A percentile compares a stretch with the other conserved stretches of the same genome.
Conservation (phyloP, 148 eudicot genomes). For the Gaultheria prostrata region DNA sequence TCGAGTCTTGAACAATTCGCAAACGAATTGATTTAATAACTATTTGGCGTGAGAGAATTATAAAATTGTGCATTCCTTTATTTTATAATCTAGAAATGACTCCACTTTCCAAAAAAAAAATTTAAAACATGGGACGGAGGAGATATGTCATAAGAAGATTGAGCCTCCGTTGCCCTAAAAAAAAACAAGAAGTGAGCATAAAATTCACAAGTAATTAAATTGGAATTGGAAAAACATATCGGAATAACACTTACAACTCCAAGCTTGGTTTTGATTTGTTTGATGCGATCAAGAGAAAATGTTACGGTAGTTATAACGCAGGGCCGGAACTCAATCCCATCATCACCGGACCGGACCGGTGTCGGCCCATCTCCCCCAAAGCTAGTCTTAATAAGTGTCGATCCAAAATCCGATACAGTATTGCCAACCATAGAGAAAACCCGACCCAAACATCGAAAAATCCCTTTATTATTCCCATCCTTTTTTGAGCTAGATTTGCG, state of each 20-base stretch:
- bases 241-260: neutral
- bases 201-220: too few species aligned
- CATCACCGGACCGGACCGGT: slow-evolving; percentile 49
- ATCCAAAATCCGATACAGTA: slow-evolving; percentile 47
- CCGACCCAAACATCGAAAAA: slow-evolving; percentile 6
- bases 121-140: too few species aligned
- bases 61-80: too few species aligned
- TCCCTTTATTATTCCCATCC: neutral
- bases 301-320: slow-evolving; percentile 34
- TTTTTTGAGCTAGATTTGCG: neutral
- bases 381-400: slow-evolving; percentile 53
- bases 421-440: slow-evolving; percentile 24
- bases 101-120: too few species aligned
- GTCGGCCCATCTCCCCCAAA: slow-evolving; percentile 42
- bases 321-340: slow-evolving; percentile 50
- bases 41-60: too few species aligned
- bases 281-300: slow-evolving; percentile 12
- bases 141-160: too few species aligned
- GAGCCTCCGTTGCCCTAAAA: too few species aligned
- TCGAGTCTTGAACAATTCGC: too few species aligned
- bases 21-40: too few species aligned
- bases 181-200: too few species aligned
- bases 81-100: too few species aligned
- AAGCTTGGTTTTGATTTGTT: slow-evolving; percentile 5
- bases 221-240: too few species aligned